Conservation (phyloP, 163 green algal genomes). For the Chlorella variabilis region DNA sequence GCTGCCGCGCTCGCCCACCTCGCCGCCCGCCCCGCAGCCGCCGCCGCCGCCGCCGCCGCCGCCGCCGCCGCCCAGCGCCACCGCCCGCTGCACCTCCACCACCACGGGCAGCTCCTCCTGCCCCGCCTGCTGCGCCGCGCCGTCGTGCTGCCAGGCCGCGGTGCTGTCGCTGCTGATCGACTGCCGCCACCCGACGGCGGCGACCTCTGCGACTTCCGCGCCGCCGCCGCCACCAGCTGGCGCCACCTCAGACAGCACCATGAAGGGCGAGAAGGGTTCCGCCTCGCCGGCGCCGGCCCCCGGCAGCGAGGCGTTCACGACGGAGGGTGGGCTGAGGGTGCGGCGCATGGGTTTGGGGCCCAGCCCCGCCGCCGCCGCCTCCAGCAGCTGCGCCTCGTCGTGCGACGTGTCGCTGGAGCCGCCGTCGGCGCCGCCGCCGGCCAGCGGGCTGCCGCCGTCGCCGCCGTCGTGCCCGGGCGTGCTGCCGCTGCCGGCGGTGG, state of each 20-base stretch:
- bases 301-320: neutral
- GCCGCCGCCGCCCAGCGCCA: neutral
- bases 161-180: neutral
- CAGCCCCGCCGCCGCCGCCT: too few species aligned
- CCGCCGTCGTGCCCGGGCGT: neutral
- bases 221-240: neutral
- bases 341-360: neutral
- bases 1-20: neutral
- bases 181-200: too few species aligned
- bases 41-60: neutral
- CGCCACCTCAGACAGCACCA: too few species aligned
- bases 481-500: neutral
- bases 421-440: neutral
- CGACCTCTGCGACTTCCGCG: too few species aligned
- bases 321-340: neutral
- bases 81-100: slow-evolving; percentile 3
- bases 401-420: neutral
- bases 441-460: slow-evolving; percentile 3
- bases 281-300: too few species aligned
- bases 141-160: neutral
- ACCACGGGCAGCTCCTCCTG: neutral
- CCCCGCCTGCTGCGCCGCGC: slow-evolving; percentile 2
- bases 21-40: neutral
- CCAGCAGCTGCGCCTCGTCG: too few species aligned
- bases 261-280: slow-evolving; percentile 3